Conservation (phyloP, 148 eudicot genomes). For the Rhododendron vialii region DNA sequence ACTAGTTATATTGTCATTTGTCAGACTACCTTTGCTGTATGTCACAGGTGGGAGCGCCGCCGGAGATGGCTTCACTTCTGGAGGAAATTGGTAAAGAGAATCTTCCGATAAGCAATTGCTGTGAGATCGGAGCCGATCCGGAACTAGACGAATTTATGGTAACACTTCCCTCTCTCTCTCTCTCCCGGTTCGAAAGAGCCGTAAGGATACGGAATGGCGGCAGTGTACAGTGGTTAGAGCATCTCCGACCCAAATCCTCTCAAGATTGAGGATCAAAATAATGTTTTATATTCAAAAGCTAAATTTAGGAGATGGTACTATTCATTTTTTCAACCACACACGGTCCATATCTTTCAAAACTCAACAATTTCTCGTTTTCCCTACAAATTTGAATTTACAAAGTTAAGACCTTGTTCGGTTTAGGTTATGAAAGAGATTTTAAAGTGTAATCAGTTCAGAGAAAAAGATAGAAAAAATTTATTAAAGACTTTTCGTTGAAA, state of each 20-base stretch:
- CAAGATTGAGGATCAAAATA: no score
- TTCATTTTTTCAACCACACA: not conserved
- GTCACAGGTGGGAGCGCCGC: slow-evolving; percentile 23
- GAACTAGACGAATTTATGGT: slow-evolving; percentile 29
- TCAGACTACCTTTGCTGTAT: not conserved
- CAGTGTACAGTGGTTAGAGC: not conserved
- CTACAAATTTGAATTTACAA: not conserved
- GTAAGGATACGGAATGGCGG: not conserved
- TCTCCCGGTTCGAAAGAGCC: no score
- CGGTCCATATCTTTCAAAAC: not conserved
- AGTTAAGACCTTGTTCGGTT: no score
- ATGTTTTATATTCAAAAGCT: no score
- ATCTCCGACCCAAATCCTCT: not conserved
- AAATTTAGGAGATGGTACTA: no score
- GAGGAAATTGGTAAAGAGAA: slow-evolving; percentile 14
- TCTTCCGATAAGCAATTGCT: not conserved
- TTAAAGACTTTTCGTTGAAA: fast-evolving
- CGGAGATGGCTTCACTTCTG: slow-evolving; percentile 17
- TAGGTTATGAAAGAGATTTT: no score
- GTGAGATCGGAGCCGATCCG: slow-evolving; percentile 19
- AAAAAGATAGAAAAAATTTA: no score
- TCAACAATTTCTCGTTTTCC: not conserved
- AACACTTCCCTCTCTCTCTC: not conserved
- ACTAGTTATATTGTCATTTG: not conserved
- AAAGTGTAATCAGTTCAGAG: no score